Base-by-base conservation (phyloP, 2,329 filamentous ascomycete genomes). In the Trichoderma asperellum region DNA sequence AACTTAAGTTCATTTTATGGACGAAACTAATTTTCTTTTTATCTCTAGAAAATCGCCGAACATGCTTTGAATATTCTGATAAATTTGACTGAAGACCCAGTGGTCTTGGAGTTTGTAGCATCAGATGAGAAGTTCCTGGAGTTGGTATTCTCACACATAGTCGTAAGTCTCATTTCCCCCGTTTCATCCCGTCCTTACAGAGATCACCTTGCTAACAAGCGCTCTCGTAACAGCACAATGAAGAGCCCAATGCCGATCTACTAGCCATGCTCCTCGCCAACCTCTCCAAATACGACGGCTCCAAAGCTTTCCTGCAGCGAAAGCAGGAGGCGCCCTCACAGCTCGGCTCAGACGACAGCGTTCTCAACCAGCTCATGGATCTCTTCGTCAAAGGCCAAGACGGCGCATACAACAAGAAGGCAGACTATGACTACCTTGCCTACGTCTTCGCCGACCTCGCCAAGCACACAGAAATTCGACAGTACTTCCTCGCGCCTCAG, bases 401-500 rank as follows among this genome's bases (percentile, higher is more conserved):
- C 71, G 92, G 91, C 29, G 84, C 86, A 11, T 94, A 96, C 80
- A 98, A 98, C 84, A 91, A 92, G 76, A 79, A 91, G 32, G 94
- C 94, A 70, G 87, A 95, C 80, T 98, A 89, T 79, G 94, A 99
- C 82, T 97, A 98, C 80, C 87, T 99, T 29, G 89, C 94, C 53
- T 99, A 98, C 77, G 85, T 97, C 68, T 96, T 99, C 78, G 95
- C 96, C 52, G 95, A 99, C 79, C 85, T 99, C 11, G 91, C 94
- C 61, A 97, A 94, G 80, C 90, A 94, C 75, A 84, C 88, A 43
- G 87, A 92, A 73, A 88, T 94, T 24, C 87, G 93, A 35, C 84
- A 87, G 62, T 93, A 96, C 81, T 92, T 97, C 73, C 85, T 93
- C 5, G 86, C 85, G 16, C 84, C 87, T 66, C 92, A 96, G 77